phyloP scores from a whole-genome alignment of 2,329 filamentous ascomycete genomes.

The Fusarium concolor region DNA sequence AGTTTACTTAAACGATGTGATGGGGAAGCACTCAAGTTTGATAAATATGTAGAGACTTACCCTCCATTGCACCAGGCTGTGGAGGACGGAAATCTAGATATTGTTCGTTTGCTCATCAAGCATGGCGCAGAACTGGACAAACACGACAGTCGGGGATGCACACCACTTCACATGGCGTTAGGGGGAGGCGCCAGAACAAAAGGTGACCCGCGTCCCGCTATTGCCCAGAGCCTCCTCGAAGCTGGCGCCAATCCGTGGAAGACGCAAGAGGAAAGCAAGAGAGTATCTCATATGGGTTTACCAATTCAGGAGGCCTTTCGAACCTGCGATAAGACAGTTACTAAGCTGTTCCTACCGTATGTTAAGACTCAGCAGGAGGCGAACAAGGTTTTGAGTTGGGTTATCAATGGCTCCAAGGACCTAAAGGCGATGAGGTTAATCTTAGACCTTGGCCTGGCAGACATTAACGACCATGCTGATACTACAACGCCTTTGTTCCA shows the following conservation, averaged over 20 bases:
- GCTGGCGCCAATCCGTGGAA: background rate
- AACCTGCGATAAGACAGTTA: background rate
- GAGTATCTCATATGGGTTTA: too few species aligned
- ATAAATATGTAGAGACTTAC: background rate
- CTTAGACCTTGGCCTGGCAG: background rate
- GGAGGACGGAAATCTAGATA: background rate
- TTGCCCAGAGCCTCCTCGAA: background rate
- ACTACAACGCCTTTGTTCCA: background rate
- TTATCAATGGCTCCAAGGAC: background rate
- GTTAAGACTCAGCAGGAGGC: background rate
- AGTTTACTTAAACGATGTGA: background rate
- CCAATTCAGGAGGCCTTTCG: background rate
- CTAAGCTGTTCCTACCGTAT: background rate
- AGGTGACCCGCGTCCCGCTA: background rate
- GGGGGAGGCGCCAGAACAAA: too few species aligned
- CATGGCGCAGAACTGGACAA: background rate
- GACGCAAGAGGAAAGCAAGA: background rate
- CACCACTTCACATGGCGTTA: background rate
- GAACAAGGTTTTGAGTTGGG: background rate
- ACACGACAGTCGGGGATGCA: background rate
- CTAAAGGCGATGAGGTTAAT: background rate
- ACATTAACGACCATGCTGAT: background rate
- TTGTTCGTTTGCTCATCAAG: background rate
- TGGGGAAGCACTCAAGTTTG: background rate
- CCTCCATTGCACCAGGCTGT: background rate